Conservation (phyloP, 1,284 basidiomycete genomes). For the Cryptococcus sp. region DNA sequence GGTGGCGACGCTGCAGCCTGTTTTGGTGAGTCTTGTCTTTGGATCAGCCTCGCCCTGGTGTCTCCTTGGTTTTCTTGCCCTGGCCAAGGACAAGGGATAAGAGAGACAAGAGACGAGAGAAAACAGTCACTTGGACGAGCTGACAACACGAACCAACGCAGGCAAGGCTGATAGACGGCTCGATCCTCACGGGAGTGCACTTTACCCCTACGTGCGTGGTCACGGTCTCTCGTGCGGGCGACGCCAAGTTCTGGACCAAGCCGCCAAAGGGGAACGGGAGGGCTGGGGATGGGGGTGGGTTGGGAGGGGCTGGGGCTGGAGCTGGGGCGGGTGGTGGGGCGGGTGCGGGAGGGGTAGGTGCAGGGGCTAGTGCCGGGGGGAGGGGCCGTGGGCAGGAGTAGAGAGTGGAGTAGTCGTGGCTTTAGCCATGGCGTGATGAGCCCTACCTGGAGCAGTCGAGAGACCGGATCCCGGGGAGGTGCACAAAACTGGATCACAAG, state of each 20-base stretch:
- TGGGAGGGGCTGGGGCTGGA: not conserved
- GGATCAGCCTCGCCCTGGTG: too few relatives aligned
- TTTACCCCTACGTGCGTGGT: conserved; percentile 73
- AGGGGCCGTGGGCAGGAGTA: not conserved
- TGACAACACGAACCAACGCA: conserved; percentile 39
- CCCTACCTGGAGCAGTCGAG: too few relatives aligned
- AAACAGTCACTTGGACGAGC: not conserved
- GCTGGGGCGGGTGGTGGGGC: not conserved
- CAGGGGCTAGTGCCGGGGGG: not conserved
- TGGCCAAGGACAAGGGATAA: too few relatives aligned
- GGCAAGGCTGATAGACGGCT: conserved; percentile 74
- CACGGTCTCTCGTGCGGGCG: conserved; percentile 67
- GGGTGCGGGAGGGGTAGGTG: not conserved
- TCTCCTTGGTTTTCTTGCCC: too few relatives aligned
- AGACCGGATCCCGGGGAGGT: too few relatives aligned
- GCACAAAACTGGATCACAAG: too few relatives aligned
- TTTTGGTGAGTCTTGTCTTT: conserved; percentile 61
- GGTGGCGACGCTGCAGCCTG: conserved; percentile 84
- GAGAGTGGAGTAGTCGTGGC: not conserved
- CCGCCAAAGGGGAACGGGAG: conserved; percentile 50
- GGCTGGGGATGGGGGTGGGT: not conserved
- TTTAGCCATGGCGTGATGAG: too few relatives aligned
- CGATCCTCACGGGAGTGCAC: conserved; percentile 64
- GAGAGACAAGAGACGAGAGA: too few relatives aligned
- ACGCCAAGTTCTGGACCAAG: conserved; percentile 77